Evolutionary conservation across 768 basidiomycete genomes (phyloP).

Genomic region (Suillus tomentosus): DNA sequence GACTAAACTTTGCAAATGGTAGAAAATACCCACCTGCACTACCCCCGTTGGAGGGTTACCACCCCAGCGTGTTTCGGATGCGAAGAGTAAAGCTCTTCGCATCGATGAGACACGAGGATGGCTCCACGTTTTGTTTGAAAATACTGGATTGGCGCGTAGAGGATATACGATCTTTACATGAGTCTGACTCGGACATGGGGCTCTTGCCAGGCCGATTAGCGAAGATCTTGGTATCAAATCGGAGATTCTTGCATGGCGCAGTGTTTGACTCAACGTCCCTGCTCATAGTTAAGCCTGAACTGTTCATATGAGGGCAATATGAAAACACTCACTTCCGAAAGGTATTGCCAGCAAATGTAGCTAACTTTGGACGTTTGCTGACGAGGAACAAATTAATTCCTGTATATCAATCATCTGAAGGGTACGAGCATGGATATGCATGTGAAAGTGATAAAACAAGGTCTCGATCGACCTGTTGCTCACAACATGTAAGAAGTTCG

Average conservation of each 20-base stretch:
- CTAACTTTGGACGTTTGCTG: neutral
- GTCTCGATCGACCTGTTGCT: neutral
- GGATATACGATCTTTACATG: too few relatives aligned
- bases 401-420: neutral
- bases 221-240: neutral
- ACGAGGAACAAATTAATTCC: neutral
- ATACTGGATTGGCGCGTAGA: too few relatives aligned
- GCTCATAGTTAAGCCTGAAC: neutral
- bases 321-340: neutral
- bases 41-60: too few relatives aligned
- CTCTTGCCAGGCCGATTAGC: neutral
- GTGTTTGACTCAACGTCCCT: neutral
- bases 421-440: neutral
- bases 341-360: neutral
- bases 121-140: too few relatives aligned
- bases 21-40: too few relatives aligned
- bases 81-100: too few relatives aligned
- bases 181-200: neutral
- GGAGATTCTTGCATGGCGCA: neutral
- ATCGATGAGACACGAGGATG: too few relatives aligned
- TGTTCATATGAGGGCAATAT: neutral
- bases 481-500: neutral
- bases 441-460: neutral
- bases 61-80: too few relatives aligned
- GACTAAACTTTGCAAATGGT: too few relatives aligned